A percentile compares a stretch with the other conserved stretches of the same genome.
Conservation (phyloP, 2,329 filamentous ascomycete species). For the Trichoderma aggressivum region DNA sequence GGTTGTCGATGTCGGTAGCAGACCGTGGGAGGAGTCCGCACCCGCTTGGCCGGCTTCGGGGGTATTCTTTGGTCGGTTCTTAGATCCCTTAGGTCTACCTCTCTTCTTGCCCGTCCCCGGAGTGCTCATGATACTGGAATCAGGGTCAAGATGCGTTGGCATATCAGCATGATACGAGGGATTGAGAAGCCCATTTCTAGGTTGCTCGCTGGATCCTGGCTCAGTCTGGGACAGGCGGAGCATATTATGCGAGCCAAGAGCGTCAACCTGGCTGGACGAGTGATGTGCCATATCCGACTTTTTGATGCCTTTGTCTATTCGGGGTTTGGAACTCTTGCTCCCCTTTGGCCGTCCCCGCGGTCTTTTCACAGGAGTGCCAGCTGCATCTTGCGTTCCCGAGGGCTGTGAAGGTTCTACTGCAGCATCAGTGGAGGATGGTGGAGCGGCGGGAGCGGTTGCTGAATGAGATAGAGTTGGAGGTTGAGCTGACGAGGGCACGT, state of each 20-base stretch:
- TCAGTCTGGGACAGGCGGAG: not conserved
- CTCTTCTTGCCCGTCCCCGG: constrained; percentile 30
- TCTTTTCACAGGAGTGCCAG: constrained; percentile 36
- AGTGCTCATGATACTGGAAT: constrained; percentile 22
- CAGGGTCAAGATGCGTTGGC: constrained; percentile 10
- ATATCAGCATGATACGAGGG: not conserved
- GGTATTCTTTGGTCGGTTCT: constrained; percentile 38
- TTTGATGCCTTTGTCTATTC: constrained; percentile 52
- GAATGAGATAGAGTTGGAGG: not conserved
- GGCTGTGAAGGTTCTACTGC: not conserved
- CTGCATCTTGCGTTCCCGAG: not conserved
- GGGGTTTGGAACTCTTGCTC: constrained; percentile 39
- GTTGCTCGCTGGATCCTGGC: not conserved
- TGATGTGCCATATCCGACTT: constrained; percentile 32
- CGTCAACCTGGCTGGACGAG: not conserved
- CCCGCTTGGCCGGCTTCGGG: constrained; percentile 12
- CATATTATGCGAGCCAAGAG: not conserved
- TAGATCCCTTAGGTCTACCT: constrained; percentile 46
- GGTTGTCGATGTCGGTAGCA: not conserved
- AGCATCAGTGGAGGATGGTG: not conserved
- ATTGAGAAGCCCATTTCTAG: not conserved
- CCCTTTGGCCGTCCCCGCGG: constrained; percentile 55
- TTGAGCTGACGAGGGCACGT: not conserved
- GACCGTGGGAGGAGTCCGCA: not conserved
- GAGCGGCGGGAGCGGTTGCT: not conserved